Evolutionary conservation across 2,329 filamentous ascomycete species (phyloP).

Genomic region (Colletotrichum sp.): DNA sequence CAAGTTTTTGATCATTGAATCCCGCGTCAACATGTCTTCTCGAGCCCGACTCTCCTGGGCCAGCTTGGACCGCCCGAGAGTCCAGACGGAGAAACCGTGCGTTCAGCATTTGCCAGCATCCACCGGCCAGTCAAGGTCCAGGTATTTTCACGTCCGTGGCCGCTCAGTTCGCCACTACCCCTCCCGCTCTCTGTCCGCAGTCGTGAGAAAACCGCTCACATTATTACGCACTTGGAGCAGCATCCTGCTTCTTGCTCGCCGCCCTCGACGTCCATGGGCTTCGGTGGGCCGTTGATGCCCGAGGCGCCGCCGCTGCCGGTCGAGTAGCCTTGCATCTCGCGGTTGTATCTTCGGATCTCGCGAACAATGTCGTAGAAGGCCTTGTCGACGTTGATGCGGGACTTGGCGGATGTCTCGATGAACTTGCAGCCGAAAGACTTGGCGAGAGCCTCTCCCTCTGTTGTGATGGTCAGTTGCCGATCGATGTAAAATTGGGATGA

Average conservation of each 20-base stretch:
- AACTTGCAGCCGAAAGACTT: constrained; percentile 94
- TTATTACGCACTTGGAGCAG: constrained; percentile 86
- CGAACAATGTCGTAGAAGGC: constrained; percentile 98
- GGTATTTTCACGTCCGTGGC: constrained; percentile 9
- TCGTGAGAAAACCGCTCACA: constrained; percentile 60
- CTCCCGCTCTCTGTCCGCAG: neutral
- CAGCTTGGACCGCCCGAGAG: constrained; percentile 15
- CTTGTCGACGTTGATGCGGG: constrained; percentile 96
- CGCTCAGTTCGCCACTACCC: constrained; percentile 1
- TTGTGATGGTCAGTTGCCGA: constrained; percentile 13
- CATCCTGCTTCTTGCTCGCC: constrained; percentile 74
- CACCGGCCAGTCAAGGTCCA: constrained; percentile 9
- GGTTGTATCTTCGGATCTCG: constrained; percentile 98
- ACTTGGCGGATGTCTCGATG: constrained; percentile 98
- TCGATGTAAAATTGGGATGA: neutral
- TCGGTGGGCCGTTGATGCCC: constrained; percentile 63
- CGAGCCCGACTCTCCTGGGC: constrained; percentile 2
- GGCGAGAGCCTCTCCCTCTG: constrained; percentile 90
- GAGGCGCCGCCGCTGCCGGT: constrained; percentile 70
- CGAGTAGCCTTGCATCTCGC: constrained; percentile 91
- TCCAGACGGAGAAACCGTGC: constrained; percentile 9
- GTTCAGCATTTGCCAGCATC: constrained; percentile 16
- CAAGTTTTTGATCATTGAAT: constrained; percentile 23
- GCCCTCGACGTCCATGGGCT: constrained; percentile 82
- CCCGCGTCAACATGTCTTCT: constrained; percentile 14